phyloP scores from a whole-genome alignment of 1,139 yeast species.

The Magnusiomyces ingens region DNA sequence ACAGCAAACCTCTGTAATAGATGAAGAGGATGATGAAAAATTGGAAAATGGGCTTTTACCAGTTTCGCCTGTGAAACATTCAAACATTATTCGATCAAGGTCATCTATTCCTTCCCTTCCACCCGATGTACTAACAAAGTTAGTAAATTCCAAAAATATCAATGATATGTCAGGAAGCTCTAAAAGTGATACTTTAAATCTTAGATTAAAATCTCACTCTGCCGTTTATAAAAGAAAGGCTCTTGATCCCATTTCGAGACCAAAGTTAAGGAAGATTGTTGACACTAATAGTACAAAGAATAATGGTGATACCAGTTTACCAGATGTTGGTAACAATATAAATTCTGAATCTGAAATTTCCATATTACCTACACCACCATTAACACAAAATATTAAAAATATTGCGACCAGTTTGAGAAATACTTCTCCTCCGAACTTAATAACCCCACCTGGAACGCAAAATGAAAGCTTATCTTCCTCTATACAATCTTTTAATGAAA shows the following conservation, averaged over 20 bases:
- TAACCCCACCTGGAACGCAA: no score
- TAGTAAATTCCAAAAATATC: neutral
- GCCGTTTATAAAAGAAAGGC: neutral
- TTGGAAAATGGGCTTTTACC: neutral
- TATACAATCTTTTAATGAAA: no score
- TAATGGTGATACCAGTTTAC: no score
- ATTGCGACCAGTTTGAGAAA: no score
- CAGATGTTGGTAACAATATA: no score
- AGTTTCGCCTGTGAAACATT: neutral
- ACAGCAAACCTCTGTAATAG: constrained; percentile 3
- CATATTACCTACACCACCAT: no score
- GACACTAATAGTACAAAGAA: no score
- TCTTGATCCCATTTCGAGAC: neutral
- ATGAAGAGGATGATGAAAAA: constrained; percentile 1
- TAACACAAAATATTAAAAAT: no score
- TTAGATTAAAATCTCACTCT: neutral
- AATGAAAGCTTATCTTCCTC: no score
- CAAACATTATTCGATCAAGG: neutral
- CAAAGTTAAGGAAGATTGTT: neutral
- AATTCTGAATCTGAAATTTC: no score
- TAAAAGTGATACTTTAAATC: neutral
- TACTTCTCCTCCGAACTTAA: no score
- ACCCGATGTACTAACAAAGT: constrained; percentile 3
- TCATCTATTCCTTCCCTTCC: constrained; percentile 14
- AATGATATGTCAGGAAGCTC: neutral